phyloP scores from a whole-genome alignment of 768 basidiomycete species.

The Podaxis rugospora region DNA sequence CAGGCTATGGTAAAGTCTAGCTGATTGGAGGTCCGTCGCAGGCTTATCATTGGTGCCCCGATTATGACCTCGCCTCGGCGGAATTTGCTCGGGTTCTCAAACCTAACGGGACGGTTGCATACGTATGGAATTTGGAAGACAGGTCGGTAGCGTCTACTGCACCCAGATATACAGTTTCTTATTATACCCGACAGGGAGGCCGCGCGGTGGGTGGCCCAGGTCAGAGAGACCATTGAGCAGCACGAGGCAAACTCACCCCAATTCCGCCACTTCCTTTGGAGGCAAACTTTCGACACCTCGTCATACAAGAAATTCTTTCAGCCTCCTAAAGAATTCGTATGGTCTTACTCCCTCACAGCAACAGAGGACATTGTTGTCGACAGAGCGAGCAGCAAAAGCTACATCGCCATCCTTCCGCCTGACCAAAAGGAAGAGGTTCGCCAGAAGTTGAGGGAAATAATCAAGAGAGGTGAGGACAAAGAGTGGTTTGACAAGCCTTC shows the following conservation, averaged over 20 bases:
- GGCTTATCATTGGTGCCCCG: slow-evolving; percentile 94
- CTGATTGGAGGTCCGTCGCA: slow-evolving; percentile 22
- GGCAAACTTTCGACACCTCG: slow-evolving; percentile 56
- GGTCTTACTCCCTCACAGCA: slow-evolving; percentile 46
- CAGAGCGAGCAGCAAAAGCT: slow-evolving; percentile 80
- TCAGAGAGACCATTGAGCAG: slow-evolving; percentile 65
- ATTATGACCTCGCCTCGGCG: slow-evolving; percentile 62
- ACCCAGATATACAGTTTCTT: not conserved
- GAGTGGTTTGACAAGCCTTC: slow-evolving; percentile 72
- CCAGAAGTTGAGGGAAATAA: slow-evolving; percentile 46
- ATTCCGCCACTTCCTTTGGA: slow-evolving; percentile 76
- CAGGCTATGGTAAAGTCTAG: not conserved
- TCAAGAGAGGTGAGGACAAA: slow-evolving; percentile 56
- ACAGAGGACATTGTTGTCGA: slow-evolving; percentile 56
- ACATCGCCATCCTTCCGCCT: slow-evolving; percentile 60
- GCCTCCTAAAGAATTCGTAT: slow-evolving; percentile 51
- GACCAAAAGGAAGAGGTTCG: slow-evolving; percentile 53
- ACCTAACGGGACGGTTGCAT: slow-evolving; percentile 61
- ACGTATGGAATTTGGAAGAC: slow-evolving; percentile 93
- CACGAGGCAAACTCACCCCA: slow-evolving; percentile 78
- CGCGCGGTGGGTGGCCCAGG: slow-evolving; percentile 69
- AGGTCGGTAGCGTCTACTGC: slow-evolving; percentile 31
- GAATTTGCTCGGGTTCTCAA: slow-evolving; percentile 84
- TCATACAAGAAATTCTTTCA: slow-evolving; percentile 60
- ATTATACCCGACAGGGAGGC: slow-evolving; percentile 34